phyloP scores from a whole-genome alignment of 1,284 basidiomycete species.

The Trametes polyzona region DNA sequence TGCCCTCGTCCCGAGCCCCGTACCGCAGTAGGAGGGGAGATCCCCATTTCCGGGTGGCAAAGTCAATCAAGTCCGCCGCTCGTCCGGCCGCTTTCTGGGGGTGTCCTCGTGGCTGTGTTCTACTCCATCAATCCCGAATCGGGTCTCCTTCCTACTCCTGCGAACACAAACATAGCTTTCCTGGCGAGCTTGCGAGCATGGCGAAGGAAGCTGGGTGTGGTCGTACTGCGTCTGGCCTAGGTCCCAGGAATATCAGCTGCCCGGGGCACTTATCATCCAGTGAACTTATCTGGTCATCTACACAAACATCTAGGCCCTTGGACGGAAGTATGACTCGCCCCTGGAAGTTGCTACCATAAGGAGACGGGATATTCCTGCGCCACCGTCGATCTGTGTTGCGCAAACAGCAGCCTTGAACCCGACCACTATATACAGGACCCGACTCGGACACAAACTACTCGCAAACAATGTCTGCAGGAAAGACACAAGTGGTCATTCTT shows the following conservation, averaged over 20 bases:
- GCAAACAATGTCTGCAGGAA: slow-evolving; percentile 12
- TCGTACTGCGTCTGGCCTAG: not conserved
- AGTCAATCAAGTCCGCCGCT: not conserved
- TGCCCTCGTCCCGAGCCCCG: not conserved
- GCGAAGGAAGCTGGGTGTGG: too few species aligned
- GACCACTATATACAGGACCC: not conserved
- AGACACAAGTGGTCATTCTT: slow-evolving; percentile 46
- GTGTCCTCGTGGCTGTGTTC: slow-evolving; percentile 12
- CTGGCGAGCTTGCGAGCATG: too few species aligned
- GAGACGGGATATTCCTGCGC: not conserved
- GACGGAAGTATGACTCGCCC: not conserved
- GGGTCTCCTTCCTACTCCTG: not conserved
- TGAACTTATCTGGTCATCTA: not conserved
- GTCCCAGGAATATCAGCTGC: not conserved
- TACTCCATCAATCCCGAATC: not conserved
- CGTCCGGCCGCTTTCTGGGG: too few species aligned
- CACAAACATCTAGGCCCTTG: not conserved
- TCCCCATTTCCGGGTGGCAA: slow-evolving; percentile 1
- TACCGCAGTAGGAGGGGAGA: too few species aligned
- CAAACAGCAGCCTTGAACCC: not conserved
- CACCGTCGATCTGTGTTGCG: not conserved
- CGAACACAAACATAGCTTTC: too few species aligned
- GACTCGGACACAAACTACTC: too few species aligned
- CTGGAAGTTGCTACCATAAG: not conserved
- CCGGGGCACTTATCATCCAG: too few species aligned